Evolutionary conservation across 345 rosid species (phyloP).

Genomic region (Salix arbutifolia): DNA sequence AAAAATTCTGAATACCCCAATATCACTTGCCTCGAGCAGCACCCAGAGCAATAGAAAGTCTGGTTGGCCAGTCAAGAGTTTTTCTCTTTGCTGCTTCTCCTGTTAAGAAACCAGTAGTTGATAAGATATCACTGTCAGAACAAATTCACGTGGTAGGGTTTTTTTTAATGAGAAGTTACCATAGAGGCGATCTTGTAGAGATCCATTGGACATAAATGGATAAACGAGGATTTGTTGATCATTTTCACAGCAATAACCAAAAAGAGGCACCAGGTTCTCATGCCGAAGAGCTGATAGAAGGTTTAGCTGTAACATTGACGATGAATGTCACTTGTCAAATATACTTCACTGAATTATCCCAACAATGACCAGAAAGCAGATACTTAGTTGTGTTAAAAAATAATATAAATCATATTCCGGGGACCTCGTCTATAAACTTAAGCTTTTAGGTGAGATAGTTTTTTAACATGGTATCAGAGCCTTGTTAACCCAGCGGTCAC

Average conservation of each 20-base stretch:
- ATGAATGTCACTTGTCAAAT: slow-evolving; percentile 1
- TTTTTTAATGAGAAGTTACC: slow-evolving; percentile 30
- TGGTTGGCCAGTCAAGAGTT: slow-evolving; percentile 65
- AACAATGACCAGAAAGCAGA: neutral
- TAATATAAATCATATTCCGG: no score
- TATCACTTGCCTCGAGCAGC: slow-evolving; percentile 55
- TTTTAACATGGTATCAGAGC: no score
- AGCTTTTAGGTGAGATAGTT: no score
- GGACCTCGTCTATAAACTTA: no score
- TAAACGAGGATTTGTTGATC: slow-evolving; percentile 72
- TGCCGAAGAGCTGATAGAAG: slow-evolving; percentile 63
- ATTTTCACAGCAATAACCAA: slow-evolving; percentile 59
- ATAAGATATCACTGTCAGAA: neutral
- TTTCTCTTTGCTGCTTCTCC: slow-evolving; percentile 66
- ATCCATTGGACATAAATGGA: slow-evolving; percentile 73
- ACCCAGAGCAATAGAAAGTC: slow-evolving; percentile 66
- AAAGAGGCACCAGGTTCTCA: slow-evolving; percentile 63
- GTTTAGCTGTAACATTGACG: slow-evolving; percentile 39
- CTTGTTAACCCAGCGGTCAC: no score
- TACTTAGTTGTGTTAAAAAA: no score
- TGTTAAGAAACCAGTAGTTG: slow-evolving; percentile 22
- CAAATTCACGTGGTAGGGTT: neutral
- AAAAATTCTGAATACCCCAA: neutral
- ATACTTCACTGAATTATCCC: no score
- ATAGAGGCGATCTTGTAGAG: slow-evolving; percentile 65